These are phyloP conservation scores for Lentinula edodes DNA, from an alignment of 768 basidiomycete genomes.

Conservation along the genomic window DNA sequence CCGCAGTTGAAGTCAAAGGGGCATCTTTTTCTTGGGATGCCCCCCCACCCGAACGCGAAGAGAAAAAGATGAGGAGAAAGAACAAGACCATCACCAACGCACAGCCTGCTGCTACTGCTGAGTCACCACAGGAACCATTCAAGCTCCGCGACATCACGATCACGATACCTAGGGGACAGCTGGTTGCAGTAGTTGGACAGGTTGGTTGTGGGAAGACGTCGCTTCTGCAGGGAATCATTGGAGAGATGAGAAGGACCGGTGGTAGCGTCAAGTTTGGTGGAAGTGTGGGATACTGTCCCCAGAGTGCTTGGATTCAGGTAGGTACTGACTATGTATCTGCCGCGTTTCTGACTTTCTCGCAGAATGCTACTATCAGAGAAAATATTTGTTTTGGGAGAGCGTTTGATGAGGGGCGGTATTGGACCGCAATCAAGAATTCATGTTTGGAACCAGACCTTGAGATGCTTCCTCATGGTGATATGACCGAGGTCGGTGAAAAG, in stretches of 20 bases:
- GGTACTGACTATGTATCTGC: background rate
- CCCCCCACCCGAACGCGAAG: constrained; percentile 48
- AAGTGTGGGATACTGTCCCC: constrained; percentile 76
- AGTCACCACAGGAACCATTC: constrained; percentile 43
- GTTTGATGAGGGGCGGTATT: constrained; percentile 77
- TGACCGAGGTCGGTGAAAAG: constrained; percentile 82
- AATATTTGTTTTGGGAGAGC: constrained; percentile 86
- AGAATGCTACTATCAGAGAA: constrained; percentile 83
- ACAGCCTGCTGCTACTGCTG: constrained; percentile 10
- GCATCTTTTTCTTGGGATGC: constrained; percentile 88
- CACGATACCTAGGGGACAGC: constrained; percentile 65
- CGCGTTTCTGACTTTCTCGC: background rate
- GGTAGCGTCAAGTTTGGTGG: constrained; percentile 73
- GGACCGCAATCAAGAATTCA: constrained; percentile 72
- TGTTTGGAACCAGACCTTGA: constrained; percentile 79
- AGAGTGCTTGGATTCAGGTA: constrained; percentile 88
- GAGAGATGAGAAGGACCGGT: constrained; percentile 72
- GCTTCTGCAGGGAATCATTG: constrained; percentile 68
- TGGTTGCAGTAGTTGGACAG: constrained; percentile 82
- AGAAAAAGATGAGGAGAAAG: constrained; percentile 25
- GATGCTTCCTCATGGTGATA: constrained; percentile 69
- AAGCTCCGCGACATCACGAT: constrained; percentile 60
- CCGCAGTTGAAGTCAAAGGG: constrained; percentile 60
- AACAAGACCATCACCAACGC: constrained; percentile 12
- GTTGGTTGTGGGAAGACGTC: constrained; percentile 72